Evolutionary conservation across 768 basidiomycete genomes (phyloP), one percentile per base, ranked within the genome.

Genomic region (Mycena epipterygia): DNA sequence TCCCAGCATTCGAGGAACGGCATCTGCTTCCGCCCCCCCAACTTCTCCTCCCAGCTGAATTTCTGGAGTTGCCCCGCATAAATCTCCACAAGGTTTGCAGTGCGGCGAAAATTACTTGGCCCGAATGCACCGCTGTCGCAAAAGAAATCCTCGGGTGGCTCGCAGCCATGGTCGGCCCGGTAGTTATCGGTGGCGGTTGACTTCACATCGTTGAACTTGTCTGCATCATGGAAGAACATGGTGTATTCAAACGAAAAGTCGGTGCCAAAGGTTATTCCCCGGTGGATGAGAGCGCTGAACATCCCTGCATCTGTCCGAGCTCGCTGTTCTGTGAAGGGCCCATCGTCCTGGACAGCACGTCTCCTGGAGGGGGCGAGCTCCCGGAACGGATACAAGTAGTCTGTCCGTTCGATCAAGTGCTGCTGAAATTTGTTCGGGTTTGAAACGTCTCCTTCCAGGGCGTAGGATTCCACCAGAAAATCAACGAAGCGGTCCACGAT

Each of bases 191-290:
- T 21, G 9, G 39, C 51, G 1, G 30, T 13, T 1, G 33, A 41
- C 30, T 44, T 53, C 9, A 59, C 42, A 9, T 5, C 2, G 9
- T 52, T 25, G 21, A 62, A 62, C 16, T 62, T 37, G 1, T 48
- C 30, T 21, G 33, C 37, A 51, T 51, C 25, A 3, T 21, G 2
- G 51, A 42, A 64, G 30, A 35, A 41, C 5, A 32, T 55, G 0
- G 29, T 25, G 8, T 46, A 44, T 11, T 53, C 12, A 4, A 46
- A 5, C n/a, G n/a, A 8, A 25, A 69, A 63, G 0, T 19, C 33
- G 3, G 68, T 52, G 23, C 33, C 33, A 30, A 69, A 69, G 2
- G 60, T 62, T 13, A 69, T 30, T 3, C 32, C 68, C 7, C 68
- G 68, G 44, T 57, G 64, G 17, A 55, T 55, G 0, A 64, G 19